Conservation (phyloP, 2,329 filamentous ascomycete species). For the Lojkania enalia region DNA sequence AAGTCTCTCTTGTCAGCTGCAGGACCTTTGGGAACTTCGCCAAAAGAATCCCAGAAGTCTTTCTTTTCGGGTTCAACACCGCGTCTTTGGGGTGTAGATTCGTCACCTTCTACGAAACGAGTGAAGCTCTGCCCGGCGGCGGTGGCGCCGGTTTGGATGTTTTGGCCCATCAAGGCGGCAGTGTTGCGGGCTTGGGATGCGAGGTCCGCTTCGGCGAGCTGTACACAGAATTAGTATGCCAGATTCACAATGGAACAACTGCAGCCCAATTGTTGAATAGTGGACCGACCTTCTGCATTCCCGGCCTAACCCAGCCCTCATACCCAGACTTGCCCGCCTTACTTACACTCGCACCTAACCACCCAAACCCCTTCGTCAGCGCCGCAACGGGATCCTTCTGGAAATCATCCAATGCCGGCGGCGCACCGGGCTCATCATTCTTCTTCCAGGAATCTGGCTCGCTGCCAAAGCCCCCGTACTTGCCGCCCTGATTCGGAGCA, state of each 20-base stretch:
- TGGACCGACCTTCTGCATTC: constrained; percentile 74
- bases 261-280: neutral
- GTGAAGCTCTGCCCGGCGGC: constrained; percentile 79
- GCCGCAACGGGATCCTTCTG: constrained; percentile 89
- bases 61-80: constrained; percentile 65
- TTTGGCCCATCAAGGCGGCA: constrained; percentile 60
- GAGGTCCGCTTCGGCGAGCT: constrained; percentile 72
- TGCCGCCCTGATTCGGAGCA: constrained; percentile 87
- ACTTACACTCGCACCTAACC: constrained; percentile 84
- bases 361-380: constrained; percentile 89
- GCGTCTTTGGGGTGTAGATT: constrained; percentile 10
- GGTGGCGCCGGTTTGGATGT: constrained; percentile 66
- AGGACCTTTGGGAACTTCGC: constrained; percentile 61
- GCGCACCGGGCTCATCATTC: constrained; percentile 46
- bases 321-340: constrained; percentile 93
- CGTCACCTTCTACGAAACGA: constrained; percentile 81
- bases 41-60: constrained; percentile 93
- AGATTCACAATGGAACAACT: neutral
- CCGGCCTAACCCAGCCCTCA: constrained; percentile 88
- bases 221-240: constrained; percentile 28
- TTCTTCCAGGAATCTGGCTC: constrained; percentile 60
- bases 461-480: constrained; percentile 89
- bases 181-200: constrained; percentile 63
- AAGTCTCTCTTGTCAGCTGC: constrained; percentile 57
- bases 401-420: constrained; percentile 81